A percentile compares a stretch with the other conserved stretches of the same genome.
Conservation (phyloP, 2,329 filamentous ascomycete species). For the Colletotrichum costaricense region DNA sequence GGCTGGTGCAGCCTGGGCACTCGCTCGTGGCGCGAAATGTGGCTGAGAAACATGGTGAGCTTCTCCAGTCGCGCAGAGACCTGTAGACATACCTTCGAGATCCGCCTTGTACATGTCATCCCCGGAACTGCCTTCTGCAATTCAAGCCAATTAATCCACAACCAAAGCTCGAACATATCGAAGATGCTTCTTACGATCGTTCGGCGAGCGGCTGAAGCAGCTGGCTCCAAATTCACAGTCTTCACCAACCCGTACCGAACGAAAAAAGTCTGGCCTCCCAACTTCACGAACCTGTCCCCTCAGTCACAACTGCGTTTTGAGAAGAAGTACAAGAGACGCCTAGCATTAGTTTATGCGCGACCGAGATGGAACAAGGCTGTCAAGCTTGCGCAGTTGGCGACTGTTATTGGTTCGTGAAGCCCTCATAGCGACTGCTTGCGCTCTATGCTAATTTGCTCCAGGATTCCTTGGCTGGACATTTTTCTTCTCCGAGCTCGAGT, state of each 20-base stretch:
- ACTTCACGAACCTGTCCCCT: constrained; percentile 75
- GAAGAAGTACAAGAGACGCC: constrained; percentile 79
- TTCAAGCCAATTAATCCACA: background rate
- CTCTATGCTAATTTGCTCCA: constrained; percentile 37
- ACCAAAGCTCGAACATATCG: background rate
- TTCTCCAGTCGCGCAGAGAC: constrained; percentile 5
- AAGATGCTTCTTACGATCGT: constrained; percentile 49
- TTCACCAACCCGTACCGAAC: constrained; percentile 70
- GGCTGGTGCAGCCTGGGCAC: background rate
- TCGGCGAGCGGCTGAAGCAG: constrained; percentile 40
- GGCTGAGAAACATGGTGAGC: background rate
- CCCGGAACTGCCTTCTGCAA: background rate
- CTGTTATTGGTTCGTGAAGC: constrained; percentile 63
- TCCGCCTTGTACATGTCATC: background rate
- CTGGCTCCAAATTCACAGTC: constrained; percentile 44
- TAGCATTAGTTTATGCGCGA: constrained; percentile 69
- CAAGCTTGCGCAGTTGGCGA: constrained; percentile 72
- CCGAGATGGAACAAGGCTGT: constrained; percentile 74
- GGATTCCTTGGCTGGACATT: constrained; percentile 51
- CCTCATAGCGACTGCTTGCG: background rate
- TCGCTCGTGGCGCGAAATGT: background rate
- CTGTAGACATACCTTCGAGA: background rate
- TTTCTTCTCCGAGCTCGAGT: constrained; percentile 57
- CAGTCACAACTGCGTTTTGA: constrained; percentile 84
- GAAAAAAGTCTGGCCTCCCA: constrained; percentile 82